Percentiles rank a stretch among this genome's conserved stretches.
Conservation (phyloP, 495 filamentous ascomycete species). For the Penicillium coffeae region DNA sequence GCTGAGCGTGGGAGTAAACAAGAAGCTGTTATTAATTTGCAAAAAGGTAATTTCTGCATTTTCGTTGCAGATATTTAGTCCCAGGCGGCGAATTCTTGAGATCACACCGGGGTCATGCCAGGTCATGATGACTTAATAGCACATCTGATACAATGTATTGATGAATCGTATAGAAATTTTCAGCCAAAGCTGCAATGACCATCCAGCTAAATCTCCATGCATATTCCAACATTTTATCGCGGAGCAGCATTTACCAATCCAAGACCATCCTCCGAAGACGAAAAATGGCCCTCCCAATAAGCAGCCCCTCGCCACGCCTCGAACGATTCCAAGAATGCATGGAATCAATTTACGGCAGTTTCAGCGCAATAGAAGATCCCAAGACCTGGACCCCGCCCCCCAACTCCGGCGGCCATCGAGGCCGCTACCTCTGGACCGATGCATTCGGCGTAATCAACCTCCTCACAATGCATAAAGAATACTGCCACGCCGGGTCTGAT, state of each 20-base stretch:
- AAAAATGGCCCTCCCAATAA: slow-evolving; percentile 24
- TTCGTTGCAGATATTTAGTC: too few species aligned
- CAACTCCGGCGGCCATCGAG: slow-evolving; percentile 57
- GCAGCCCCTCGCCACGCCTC: slow-evolving; percentile 27
- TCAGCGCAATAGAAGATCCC: slow-evolving; percentile 28
- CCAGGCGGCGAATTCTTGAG: slow-evolving; percentile 16
- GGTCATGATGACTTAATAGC: slow-evolving; percentile 35
- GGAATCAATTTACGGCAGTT: slow-evolving; percentile 38
- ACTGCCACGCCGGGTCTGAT: slow-evolving; percentile 6
- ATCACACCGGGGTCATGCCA: slow-evolving; percentile 20
- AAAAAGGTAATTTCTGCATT: too few species aligned
- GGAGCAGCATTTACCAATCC: too few species aligned
- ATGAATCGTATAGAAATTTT: too few species aligned
- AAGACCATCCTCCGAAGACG: too few species aligned
- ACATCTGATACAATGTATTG: neutral
- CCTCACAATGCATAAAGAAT: slow-evolving; percentile 53
- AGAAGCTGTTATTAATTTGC: too few species aligned
- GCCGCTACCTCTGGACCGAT: slow-evolving; percentile 67
- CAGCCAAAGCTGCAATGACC: slow-evolving; percentile 9
- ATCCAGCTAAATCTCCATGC: too few species aligned
- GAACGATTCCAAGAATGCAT: slow-evolving; percentile 36
- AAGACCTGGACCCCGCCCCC: slow-evolving; percentile 42
- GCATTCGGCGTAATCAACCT: slow-evolving; percentile 68
- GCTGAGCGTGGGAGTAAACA: slow-evolving; percentile 13
- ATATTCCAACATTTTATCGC: neutral